Evolutionary conservation across 2,329 filamentous ascomycete species (phyloP).

Genomic region (Talaromyces albobiverticillius): DNA sequence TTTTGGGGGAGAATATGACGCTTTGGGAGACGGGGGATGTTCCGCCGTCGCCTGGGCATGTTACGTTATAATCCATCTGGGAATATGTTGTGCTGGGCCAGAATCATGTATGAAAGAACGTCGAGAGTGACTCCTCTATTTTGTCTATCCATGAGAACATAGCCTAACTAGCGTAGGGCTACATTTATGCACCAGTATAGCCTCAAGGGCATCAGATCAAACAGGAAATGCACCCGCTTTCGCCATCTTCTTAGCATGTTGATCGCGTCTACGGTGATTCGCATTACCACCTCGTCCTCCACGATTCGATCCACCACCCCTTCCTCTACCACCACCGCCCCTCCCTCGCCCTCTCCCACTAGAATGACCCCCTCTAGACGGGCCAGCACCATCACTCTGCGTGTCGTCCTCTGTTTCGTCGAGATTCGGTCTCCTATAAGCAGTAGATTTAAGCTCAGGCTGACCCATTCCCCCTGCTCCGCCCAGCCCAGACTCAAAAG

Average conservation of each 20-base stretch:
- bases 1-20: conserved; percentile 34
- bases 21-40: conserved; percentile 51
- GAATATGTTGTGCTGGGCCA: too few relatives aligned
- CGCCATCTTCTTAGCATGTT: conserved; percentile 61
- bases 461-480: conserved; percentile 48
- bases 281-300: conserved; percentile 55
- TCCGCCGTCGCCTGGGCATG: conserved; percentile 50
- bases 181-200: not conserved
- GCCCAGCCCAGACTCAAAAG: conserved; percentile 58
- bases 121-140: too few relatives aligned
- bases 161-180: too few relatives aligned
- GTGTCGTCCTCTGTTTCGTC: conserved; percentile 28
- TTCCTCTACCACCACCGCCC: conserved; percentile 47
- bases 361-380: conserved; percentile 15
- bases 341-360: conserved; percentile 39
- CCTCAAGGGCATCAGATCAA: not conserved
- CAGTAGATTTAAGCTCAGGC: conserved; percentile 60
- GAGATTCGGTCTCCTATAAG: conserved; percentile 55
- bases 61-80: conserved; percentile 2
- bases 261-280: conserved; percentile 81
- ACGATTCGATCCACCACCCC: conserved; percentile 39
- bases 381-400: conserved; percentile 24
- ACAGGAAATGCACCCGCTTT: conserved; percentile 48
- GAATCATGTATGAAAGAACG: too few relatives aligned
- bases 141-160: too few relatives aligned